Conservation (phyloP, 2,329 filamentous ascomycete genomes). For the Lojkania enalia region DNA sequence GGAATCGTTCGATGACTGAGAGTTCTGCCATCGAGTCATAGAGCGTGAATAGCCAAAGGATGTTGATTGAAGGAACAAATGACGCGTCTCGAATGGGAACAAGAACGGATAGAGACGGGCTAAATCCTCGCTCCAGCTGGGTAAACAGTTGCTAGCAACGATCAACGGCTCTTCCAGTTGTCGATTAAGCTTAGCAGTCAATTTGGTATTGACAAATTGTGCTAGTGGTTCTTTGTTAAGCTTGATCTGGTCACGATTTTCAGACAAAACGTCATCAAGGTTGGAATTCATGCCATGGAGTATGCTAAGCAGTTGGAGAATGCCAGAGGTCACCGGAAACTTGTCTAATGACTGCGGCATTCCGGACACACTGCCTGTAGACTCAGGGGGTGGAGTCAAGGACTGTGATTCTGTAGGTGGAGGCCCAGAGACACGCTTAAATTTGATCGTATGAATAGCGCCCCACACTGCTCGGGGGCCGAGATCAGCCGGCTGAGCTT, state of each 20-base stretch:
- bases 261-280: conserved; percentile 83
- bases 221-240: conserved; percentile 81
- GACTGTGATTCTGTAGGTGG: conserved; percentile 72
- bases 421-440: conserved; percentile 81
- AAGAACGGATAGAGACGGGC: conserved; percentile 93
- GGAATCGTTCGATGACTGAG: conserved; percentile 78
- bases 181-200: conserved; percentile 95
- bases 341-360: conserved; percentile 81
- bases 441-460: conserved; percentile 86
- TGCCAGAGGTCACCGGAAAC: conserved; percentile 81
- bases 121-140: conserved; percentile 93
- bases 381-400: conserved; percentile 58
- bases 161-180: conserved; percentile 96
- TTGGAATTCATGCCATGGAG: conserved; percentile 92
- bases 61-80: conserved; percentile 95
- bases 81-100: conserved; percentile 96
- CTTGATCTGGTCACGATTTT: conserved; percentile 70
- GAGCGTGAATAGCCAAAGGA: conserved; percentile 97
- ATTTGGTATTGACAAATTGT: conserved; percentile 97
- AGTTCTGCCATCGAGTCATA: conserved; percentile 96
- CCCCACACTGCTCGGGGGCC: conserved; percentile 83
- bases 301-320: conserved; percentile 84
- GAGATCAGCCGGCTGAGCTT: conserved; percentile 65
- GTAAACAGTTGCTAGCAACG: conserved; percentile 93
- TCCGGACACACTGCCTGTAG: conserved; percentile 58